These are phyloP conservation scores for Coelastrella sp. DNA, from an alignment of 139 green algal genomes.

Conservation along the genomic window DNA sequence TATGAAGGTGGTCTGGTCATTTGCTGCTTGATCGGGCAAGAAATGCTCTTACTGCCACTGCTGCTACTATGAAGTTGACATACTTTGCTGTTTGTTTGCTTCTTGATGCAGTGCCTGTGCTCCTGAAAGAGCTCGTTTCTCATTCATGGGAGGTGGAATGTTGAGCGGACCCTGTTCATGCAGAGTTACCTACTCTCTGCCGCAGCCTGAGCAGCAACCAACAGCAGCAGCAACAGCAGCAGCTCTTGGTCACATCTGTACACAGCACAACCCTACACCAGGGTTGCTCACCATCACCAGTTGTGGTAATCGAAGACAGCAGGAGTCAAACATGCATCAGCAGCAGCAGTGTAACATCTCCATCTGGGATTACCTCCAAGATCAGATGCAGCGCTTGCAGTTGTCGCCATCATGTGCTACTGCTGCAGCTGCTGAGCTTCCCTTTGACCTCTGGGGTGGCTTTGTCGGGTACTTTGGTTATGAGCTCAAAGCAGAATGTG, in stretches of 20 bases:
- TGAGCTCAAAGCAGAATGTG: constrained; percentile 93
- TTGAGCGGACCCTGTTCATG: constrained; percentile 79
- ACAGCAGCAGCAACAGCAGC: constrained; percentile 20
- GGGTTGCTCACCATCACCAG: background rate
- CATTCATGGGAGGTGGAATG: constrained; percentile 89
- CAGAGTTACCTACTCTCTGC: constrained; percentile 79
- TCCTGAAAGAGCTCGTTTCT: constrained; percentile 87
- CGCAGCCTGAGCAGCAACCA: background rate
- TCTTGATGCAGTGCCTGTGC: constrained; percentile 62
- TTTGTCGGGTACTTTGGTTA: constrained; percentile 97
- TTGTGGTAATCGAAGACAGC: background rate
- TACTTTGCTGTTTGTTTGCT: too few species aligned
- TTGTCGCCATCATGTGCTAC: background rate
- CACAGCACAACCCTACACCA: background rate
- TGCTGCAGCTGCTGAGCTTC: constrained; percentile 66
- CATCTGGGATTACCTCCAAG: constrained; percentile 62
- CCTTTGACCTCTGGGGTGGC: constrained; percentile 96
- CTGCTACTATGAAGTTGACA: too few species aligned
- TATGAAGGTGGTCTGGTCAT: too few species aligned
- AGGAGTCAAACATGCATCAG: background rate
- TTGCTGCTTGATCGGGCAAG: too few species aligned
- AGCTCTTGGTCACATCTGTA: background rate
- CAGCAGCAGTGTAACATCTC: constrained; percentile 18
- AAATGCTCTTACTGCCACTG: background rate
- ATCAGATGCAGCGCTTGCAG: constrained; percentile 29